phyloP scores from a whole-genome alignment of 2,329 filamentous ascomycete species.

The Zalaria sp. region DNA sequence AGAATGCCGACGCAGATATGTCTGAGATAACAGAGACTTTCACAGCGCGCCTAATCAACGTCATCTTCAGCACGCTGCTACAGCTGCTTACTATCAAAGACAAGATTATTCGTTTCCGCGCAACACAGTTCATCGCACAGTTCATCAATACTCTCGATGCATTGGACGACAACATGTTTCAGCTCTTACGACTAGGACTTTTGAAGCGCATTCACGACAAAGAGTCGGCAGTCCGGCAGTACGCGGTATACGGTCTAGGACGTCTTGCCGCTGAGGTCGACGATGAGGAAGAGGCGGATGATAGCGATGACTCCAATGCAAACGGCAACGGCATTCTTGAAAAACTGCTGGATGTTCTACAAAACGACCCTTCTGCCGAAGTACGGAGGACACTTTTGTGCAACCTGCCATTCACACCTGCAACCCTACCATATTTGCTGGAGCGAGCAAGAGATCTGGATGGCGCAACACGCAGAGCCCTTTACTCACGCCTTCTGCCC shows the following conservation, averaged over 20 bases:
- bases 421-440: slow-evolving; percentile 72
- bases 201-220: slow-evolving; percentile 85
- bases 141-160: slow-evolving; percentile 85
- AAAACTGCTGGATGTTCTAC: slow-evolving; percentile 74
- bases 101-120: slow-evolving; percentile 78
- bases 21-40: slow-evolving; percentile 68
- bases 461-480: slow-evolving; percentile 63
- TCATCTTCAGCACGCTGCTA: slow-evolving; percentile 58
- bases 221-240: slow-evolving; percentile 79
- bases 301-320: slow-evolving; percentile 53
- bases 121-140: slow-evolving; percentile 80
- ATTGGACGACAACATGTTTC: slow-evolving; percentile 84
- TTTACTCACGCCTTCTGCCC: slow-evolving; percentile 79
- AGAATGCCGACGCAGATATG: slow-evolving; percentile 47
- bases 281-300: slow-evolving; percentile 46
- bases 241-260: slow-evolving; percentile 83
- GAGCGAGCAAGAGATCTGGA: slow-evolving; percentile 87
- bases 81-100: slow-evolving; percentile 77
- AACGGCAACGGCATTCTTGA: slow-evolving; percentile 57
- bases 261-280: slow-evolving; percentile 61
- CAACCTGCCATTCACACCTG: slow-evolving; percentile 75
- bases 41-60: slow-evolving; percentile 61
- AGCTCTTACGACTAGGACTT: slow-evolving; percentile 63
- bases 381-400: slow-evolving; percentile 77
- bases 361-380: slow-evolving; percentile 89